Percentiles rank a stretch among this genome's conserved stretches.
These are phyloP conservation scores for Scenedesmus sp. DNA, from an alignment of 163 green algal species.

Conservation along the genomic window DNA sequence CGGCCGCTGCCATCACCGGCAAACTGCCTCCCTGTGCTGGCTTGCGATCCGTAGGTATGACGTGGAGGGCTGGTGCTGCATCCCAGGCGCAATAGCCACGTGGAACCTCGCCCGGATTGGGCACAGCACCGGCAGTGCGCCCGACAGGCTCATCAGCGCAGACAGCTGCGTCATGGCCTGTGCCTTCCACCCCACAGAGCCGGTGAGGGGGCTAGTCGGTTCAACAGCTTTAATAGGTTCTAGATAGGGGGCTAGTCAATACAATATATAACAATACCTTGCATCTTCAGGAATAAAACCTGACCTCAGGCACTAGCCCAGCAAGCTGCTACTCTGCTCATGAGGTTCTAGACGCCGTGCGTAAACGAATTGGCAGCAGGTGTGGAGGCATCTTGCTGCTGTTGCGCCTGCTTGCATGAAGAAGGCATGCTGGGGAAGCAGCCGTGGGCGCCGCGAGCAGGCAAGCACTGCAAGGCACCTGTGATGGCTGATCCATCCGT, in stretches of 20 bases:
- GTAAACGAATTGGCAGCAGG: too few relatives aligned
- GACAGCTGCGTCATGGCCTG: slow-evolving; percentile 76
- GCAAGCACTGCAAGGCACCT: too few relatives aligned
- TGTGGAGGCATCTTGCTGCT: not conserved
- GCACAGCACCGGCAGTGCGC: slow-evolving; percentile 52
- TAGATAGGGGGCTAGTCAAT: too few relatives aligned
- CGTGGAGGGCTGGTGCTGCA: slow-evolving; percentile 73
- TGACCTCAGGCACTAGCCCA: too few relatives aligned
- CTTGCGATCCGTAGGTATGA: slow-evolving; percentile 64
- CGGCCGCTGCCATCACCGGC: too few relatives aligned
- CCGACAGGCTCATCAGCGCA: slow-evolving; percentile 67
- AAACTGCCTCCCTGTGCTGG: too few relatives aligned
- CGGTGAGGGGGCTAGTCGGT: slow-evolving; percentile 57
- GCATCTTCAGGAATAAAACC: too few relatives aligned
- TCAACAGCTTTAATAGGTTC: too few relatives aligned
- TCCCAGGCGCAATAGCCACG: slow-evolving; percentile 65
- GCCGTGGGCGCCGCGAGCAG: not conserved
- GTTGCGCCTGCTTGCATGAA: slow-evolving; percentile 21
- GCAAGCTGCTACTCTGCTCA: too few relatives aligned
- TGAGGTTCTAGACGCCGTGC: too few relatives aligned
- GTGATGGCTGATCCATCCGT: too few relatives aligned
- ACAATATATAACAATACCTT: too few relatives aligned
- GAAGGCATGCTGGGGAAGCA: slow-evolving; percentile 63
- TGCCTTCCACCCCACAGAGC: slow-evolving; percentile 76
- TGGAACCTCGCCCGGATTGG: slow-evolving; percentile 76